A percentile compares a stretch with the other conserved stretches of the same genome.
Conservation (phyloP, 306 rosid species). For the Hippophae rhamnoides region DNA sequence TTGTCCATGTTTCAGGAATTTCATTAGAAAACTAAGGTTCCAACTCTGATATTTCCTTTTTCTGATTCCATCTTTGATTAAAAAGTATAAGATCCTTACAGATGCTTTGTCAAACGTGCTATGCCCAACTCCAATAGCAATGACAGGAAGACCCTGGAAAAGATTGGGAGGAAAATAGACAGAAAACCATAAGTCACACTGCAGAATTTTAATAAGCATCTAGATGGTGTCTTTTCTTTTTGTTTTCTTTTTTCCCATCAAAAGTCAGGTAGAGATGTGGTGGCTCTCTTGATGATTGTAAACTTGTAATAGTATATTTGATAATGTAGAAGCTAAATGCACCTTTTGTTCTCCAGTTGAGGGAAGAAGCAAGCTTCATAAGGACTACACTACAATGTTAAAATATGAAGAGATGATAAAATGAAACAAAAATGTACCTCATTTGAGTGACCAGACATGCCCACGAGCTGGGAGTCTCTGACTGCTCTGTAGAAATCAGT, state of each 20-base stretch:
- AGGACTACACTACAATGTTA: not conserved
- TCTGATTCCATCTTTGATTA: conserved; percentile 12
- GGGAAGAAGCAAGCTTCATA: no score
- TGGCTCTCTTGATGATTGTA: no score
- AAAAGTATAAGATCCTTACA: conserved; percentile 41
- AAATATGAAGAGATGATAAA: conserved; percentile 2
- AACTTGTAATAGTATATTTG: no score
- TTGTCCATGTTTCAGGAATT: not conserved
- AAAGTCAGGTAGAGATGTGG: no score
- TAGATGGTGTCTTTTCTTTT: not conserved
- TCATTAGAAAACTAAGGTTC: not conserved
- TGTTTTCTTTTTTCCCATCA: not conserved
- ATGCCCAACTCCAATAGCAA: conserved; percentile 83
- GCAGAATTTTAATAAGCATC: not conserved
- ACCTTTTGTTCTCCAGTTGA: no score
- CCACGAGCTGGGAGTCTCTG: conserved; percentile 73
- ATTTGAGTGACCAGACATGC: conserved; percentile 83
- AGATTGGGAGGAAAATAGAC: conserved; percentile 14
- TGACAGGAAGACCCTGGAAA: conserved; percentile 77
- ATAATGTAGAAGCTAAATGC: no score
- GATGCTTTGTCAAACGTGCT: conserved; percentile 93
- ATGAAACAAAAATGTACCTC: conserved; percentile 46
- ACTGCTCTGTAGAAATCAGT: conserved; percentile 56
- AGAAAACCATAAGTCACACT: conserved; percentile 1
- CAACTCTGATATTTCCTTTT: not conserved